Evolutionary conservation across 1,139 yeast species (phyloP).

Genomic region (Hyphopichia buzzinii): DNA sequence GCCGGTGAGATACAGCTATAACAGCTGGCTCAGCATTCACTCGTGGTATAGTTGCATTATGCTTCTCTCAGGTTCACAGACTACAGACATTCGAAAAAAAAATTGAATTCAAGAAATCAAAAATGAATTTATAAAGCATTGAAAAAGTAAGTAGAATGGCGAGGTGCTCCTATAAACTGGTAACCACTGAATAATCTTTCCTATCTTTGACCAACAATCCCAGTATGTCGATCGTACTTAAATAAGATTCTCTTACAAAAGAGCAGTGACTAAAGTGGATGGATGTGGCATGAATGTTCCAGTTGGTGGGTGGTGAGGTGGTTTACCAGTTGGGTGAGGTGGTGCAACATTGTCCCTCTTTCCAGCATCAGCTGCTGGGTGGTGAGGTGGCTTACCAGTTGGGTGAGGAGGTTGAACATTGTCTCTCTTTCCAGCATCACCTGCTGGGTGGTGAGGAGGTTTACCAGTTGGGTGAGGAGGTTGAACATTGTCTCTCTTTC

Average conservation of each 20-base stretch:
- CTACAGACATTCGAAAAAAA: too few species aligned
- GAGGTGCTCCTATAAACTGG: too few species aligned
- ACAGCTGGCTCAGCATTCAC: too few species aligned
- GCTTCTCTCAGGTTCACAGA: too few species aligned
- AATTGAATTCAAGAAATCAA: neutral
- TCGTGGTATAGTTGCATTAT: too few species aligned
- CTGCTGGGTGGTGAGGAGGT: too few species aligned
- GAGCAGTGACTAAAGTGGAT: neutral
- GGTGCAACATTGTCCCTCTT: neutral
- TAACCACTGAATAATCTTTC: too few species aligned
- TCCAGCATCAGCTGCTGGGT: neutral
- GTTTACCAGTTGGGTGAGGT: too few species aligned
- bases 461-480: neutral
- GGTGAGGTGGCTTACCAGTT: neutral
- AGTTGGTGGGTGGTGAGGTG: neutral
- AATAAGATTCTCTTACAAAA: neutral
- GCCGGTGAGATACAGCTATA: too few species aligned
- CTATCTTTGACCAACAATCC: constrained; percentile 2
- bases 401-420: neutral
- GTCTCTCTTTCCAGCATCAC: neutral
- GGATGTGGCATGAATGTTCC: neutral
- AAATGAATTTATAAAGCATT: too few species aligned
- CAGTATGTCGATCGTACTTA: neutral
- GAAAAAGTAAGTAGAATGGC: too few species aligned
- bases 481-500: neutral